Conservation (phyloP, 768 basidiomycete species). For the Hemileccinum impolitum region DNA sequence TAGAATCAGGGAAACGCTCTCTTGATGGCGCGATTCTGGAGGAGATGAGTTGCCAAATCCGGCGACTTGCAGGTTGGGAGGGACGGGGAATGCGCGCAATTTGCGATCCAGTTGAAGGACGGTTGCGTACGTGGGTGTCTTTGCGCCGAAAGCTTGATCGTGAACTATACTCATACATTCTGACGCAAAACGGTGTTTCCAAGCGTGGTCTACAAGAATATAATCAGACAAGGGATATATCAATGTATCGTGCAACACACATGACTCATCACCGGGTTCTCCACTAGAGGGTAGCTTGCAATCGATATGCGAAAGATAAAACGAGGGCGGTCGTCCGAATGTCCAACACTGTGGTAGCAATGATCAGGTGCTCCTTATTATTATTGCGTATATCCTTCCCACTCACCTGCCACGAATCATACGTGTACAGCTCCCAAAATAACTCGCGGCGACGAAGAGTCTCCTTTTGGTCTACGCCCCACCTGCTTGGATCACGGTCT, state of each 20-base stretch:
- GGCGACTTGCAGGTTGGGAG: slow-evolving; percentile 60
- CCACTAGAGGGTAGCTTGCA: slow-evolving; percentile 55
- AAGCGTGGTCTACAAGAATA: slow-evolving; percentile 48
- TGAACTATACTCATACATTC: slow-evolving; percentile 69
- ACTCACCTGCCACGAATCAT: slow-evolving; percentile 34
- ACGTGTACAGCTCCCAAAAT: slow-evolving; percentile 58
- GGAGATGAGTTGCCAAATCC: slow-evolving; percentile 57
- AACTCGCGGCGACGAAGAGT: slow-evolving; percentile 61
- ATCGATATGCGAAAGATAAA: slow-evolving; percentile 64
- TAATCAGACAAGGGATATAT: slow-evolving; percentile 3
- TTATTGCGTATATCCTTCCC: background rate
- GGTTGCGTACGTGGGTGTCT: slow-evolving; percentile 63
- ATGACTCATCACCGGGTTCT: slow-evolving; percentile 53
- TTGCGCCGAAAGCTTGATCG: slow-evolving; percentile 70
- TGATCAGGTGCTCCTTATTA: slow-evolving; percentile 32
- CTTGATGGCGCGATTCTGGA: slow-evolving; percentile 38
- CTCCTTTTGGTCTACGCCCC: slow-evolving; percentile 55
- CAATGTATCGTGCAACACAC: slow-evolving; percentile 33
- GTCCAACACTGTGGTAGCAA: slow-evolving; percentile 54
- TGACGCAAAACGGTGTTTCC: slow-evolving; percentile 67
- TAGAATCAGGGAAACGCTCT: slow-evolving; percentile 43
- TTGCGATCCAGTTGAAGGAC: slow-evolving; percentile 67
- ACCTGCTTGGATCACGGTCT: slow-evolving; percentile 72
- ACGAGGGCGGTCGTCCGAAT: slow-evolving; percentile 67
- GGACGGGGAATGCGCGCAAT: slow-evolving; percentile 65